A percentile compares a stretch with the other conserved stretches of the same genome.
phyloP scores from a whole-genome alignment of 2,329 filamentous ascomycete species.

The Ceratocystis cacaofunesta region DNA sequence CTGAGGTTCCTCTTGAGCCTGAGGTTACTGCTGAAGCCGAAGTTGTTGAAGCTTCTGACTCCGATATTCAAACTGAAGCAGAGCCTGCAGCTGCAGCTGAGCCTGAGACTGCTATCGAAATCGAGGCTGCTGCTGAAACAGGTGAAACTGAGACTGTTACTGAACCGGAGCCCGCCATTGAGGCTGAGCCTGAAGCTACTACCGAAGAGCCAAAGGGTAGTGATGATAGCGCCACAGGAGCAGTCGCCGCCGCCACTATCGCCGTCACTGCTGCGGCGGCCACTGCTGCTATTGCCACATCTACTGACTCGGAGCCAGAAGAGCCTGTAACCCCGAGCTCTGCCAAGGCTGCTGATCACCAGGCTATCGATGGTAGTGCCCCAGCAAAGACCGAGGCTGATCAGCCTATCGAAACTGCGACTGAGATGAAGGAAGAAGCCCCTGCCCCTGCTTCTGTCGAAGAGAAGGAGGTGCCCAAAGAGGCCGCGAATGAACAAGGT shows the following conservation, averaged over 20 bases:
- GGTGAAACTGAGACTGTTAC: neutral
- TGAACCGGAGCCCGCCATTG: neutral
- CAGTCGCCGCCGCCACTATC: neutral
- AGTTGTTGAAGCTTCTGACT: neutral
- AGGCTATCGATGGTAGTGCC: neutral
- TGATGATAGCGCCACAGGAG: neutral
- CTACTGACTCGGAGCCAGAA: constrained; percentile 3
- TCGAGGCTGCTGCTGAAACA: constrained; percentile 5
- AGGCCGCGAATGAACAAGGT: constrained; percentile 6
- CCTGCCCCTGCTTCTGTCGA: neutral
- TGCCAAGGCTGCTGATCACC: neutral
- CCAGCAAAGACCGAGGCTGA: neutral
- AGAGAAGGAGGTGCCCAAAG: neutral
- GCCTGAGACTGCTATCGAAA: constrained; percentile 5
- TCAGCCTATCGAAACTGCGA: neutral
- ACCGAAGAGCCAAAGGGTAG: neutral
- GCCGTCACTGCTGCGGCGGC: neutral
- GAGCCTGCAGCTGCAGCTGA: neutral
- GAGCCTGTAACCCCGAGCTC: neutral
- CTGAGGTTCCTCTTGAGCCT: neutral
- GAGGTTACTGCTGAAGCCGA: no score
- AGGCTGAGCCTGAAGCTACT: neutral
- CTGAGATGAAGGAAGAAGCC: neutral
- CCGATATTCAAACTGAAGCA: neutral
- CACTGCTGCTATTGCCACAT: neutral